A percentile compares a stretch with the other conserved stretches of the same genome.
phyloP scores from a whole-genome alignment of 2,329 filamentous ascomycete species.

The Stylonectria norvegica region DNA sequence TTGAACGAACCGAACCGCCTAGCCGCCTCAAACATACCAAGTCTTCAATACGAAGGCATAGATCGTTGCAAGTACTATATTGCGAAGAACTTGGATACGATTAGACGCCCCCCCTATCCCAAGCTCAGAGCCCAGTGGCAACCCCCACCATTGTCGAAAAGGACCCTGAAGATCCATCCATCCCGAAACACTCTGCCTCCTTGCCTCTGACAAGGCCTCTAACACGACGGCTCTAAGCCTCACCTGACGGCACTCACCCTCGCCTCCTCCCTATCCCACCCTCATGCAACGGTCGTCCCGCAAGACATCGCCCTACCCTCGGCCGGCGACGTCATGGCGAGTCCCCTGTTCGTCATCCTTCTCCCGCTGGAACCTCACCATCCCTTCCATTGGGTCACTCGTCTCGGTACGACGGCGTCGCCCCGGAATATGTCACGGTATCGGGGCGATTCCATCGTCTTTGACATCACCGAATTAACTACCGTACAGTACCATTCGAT shows the following conservation, averaged over 20 bases:
- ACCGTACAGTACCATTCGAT: no score
- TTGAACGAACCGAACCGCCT: no score
- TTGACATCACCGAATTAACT: no score
- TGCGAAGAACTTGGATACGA: no score
- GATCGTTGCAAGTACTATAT: no score
- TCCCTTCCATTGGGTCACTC: background rate
- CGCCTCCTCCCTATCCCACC: no score
- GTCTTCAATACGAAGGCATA: no score
- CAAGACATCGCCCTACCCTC: no score
- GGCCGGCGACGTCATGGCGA: background rate
- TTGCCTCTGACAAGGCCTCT: no score
- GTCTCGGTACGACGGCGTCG: background rate
- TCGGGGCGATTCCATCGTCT: no score
- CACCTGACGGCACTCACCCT: background rate
- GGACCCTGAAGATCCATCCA: constrained; percentile 5
- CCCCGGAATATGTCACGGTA: background rate
- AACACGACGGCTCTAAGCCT: background rate
- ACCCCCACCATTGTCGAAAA: background rate
- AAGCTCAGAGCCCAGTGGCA: background rate
- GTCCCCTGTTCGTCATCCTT: background rate
- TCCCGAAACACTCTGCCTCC: constrained; percentile 1
- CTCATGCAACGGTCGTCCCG: background rate
- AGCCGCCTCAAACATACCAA: no score
- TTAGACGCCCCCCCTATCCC: no score
- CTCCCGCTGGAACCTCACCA: background rate